Evolutionary conservation across 2,329 filamentous ascomycete species (phyloP).

Genomic region (Whalleya microplaca): DNA sequence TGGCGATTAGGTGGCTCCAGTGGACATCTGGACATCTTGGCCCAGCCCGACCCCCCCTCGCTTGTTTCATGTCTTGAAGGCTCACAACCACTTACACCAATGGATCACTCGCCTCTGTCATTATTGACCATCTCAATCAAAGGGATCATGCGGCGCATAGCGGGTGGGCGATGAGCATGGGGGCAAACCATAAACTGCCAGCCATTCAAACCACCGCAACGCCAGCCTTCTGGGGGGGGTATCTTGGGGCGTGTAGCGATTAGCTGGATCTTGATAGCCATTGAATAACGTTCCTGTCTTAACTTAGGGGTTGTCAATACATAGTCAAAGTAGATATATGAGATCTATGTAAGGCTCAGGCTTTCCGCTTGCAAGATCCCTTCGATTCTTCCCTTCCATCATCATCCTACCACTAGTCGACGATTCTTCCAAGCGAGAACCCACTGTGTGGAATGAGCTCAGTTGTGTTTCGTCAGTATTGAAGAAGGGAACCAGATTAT

Average conservation of each 20-base stretch:
- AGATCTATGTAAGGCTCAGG: conserved; percentile 33
- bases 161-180: conserved; percentile 23
- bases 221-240: conserved; percentile 31
- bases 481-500: conserved; percentile 29
- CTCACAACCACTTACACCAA: conserved; percentile 33
- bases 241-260: conserved; percentile 29
- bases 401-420: conserved; percentile 11
- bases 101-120: conserved; percentile 30
- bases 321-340: conserved; percentile 33
- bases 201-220: conserved; percentile 32
- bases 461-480: conserved; percentile 25
- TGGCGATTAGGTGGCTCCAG: conserved; percentile 20
- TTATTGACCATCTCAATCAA: conserved; percentile 24
- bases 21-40: conserved; percentile 19
- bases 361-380: conserved; percentile 23
- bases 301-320: conserved; percentile 16
- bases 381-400: conserved; percentile 18
- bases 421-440: conserved; percentile 11
- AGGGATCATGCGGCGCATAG: conserved; percentile 36
- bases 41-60: conserved; percentile 30
- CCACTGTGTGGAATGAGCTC: conserved; percentile 32
- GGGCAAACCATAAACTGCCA: conserved; percentile 24
- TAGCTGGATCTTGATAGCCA: conserved; percentile 22
- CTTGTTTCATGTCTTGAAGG: conserved; percentile 37
- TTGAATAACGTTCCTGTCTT: conserved; percentile 6